A percentile compares a stretch with the other conserved stretches of the same genome.
These are phyloP conservation scores for Conoideocrella luteorostrata DNA, from an alignment of 2,329 filamentous ascomycete genomes.

Conservation along the genomic window DNA sequence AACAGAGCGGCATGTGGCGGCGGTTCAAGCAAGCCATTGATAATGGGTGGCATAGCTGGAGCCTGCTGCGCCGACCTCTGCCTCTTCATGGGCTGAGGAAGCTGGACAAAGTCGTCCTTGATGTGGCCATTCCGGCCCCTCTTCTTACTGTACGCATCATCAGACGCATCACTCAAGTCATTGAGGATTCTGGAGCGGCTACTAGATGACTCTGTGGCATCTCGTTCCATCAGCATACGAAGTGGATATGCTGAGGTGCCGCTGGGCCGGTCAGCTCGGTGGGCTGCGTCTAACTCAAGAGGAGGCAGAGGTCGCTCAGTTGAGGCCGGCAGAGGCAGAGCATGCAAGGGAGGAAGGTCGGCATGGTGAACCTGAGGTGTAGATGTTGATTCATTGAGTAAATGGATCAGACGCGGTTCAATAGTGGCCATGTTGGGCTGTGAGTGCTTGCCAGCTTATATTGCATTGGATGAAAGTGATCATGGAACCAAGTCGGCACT, in stretches of 20 bases:
- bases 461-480: constrained; percentile 2
- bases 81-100: constrained; percentile 59
- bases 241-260: constrained; percentile 27
- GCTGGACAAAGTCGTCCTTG: constrained; percentile 57
- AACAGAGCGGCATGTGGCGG: constrained; percentile 56
- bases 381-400: constrained; percentile 50
- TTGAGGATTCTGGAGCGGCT: constrained; percentile 41
- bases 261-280: constrained; percentile 30
- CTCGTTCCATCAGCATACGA: constrained; percentile 33
- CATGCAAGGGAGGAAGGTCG: constrained; percentile 50
- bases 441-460: constrained; percentile 5
- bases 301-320: constrained; percentile 43
- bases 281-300: constrained; percentile 43
- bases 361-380: constrained; percentile 41
- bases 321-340: constrained; percentile 35
- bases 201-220: constrained; percentile 22
- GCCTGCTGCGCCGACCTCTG: constrained; percentile 52
- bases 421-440: constrained; percentile 54
- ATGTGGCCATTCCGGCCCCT: constrained; percentile 39
- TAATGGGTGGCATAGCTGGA: constrained; percentile 55
- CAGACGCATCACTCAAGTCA: constrained; percentile 34
- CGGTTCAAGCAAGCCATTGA: constrained; percentile 57
- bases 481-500: not conserved
- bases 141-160: constrained; percentile 48
- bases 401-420: constrained; percentile 60